Evolutionary conservation across 2,329 filamentous ascomycete genomes (phyloP), one percentile per base, ranked within the genome.

Genomic region (Epichloe sibirici): DNA sequence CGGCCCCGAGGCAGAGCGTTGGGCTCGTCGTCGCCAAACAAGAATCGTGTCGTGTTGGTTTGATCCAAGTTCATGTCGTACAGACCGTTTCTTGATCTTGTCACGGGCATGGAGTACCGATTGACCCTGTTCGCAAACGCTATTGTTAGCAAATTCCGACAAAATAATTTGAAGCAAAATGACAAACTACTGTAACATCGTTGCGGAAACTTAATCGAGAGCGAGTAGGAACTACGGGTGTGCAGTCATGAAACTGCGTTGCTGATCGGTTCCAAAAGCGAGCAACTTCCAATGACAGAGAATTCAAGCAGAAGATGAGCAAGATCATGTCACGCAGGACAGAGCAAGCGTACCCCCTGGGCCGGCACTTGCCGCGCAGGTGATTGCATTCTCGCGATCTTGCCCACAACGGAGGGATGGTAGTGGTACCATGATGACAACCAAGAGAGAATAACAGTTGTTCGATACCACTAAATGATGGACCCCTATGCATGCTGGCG

Each of bases 31-130:
- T 89, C 86, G 55, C 86, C 85, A 65, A 96, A 95, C 39, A 95
- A 75, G 63, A 94, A 95, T 52, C 86, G 83, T 28, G 88, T 81
- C 12, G 88, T 90, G 70, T 93, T 90, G 62, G 89, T 89, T 59
- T 88, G 85, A 56, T 93, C 90, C 53, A 95, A 73, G 40, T 79
- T 79, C 60, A 82, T 76, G 58, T 84, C 82, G 63, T 85, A 82
- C 61, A 82, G 71, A 57, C 84, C 79, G 58, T 76, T 82, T 58
- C 85, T 80, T 58, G 83, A 81, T 55, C 79, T 78, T 47, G 86
- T 88, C 49, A 91, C 86, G 35, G 91, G 91, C 86, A 96, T 90
- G 4, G 91, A 96, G 69, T 95, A 95, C 58, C 91, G 86, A 66
- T 95, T 94, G 55, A 85, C 76, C 59, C 88, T 94, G 61, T 60